Evolutionary conservation across 768 basidiomycete species (phyloP), one percentile per base, ranked within the genome.

Genomic region (Lactarius deliciosus): DNA sequence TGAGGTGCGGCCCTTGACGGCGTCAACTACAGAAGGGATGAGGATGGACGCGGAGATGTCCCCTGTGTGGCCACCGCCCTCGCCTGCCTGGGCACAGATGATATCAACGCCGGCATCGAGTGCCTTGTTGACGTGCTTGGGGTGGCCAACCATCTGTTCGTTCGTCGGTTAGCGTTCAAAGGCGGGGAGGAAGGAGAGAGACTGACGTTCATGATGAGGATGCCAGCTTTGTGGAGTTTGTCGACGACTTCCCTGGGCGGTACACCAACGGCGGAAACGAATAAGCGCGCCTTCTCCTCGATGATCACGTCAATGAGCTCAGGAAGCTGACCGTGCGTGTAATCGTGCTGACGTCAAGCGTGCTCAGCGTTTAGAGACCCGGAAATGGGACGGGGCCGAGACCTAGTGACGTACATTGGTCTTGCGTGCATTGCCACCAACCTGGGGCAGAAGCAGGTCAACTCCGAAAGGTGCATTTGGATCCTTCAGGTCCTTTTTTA

Each of bases 61-160:
- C 28, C 95, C 95, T 0, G 95, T 96, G 80, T 84, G 83, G 25
- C 76, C 77, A 36, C 73, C 74, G 43, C 91, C 95, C 77, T 97
- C 95, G 30, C 93, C 92, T 2, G 90, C 94, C 78, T 96, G 94
- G 4, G 94, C 94, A 72, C 95, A 97, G 74, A 98, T 96, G 67
- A 98, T 80, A 73, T 98, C 95, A 38, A 92, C 90, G 41, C 95
- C 96, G 41, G 82, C 88, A 3, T 83, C 91, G 38, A 96, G 83
- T 9, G 92, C 92, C 75, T 91, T 92, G 57, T 79, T 69, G 55
- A 91, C 91, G 75, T 94, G 92, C 74, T 94, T 96, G 15, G 94
- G 94, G 74, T 94, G 92, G n/a, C 95, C 95, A 65, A 96, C 89
- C 92, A 94, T 94, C 82, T 85, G 40, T 15, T 13, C 7, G 25